Base-by-base conservation (phyloP, 148 eudicot species). In the Fagopyrum tataricum region DNA sequence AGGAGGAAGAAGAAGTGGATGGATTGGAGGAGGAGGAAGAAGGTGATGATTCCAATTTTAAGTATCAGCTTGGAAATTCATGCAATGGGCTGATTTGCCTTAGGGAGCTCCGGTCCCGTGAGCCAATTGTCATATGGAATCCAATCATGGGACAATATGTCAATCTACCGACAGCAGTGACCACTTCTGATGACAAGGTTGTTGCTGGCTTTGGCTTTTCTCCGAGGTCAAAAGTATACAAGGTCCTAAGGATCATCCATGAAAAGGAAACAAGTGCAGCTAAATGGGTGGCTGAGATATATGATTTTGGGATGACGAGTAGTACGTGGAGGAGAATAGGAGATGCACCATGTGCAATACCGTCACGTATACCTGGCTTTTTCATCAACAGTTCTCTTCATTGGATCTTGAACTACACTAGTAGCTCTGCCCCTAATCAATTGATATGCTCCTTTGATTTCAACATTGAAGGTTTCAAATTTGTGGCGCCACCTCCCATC, bases 41-140 rank as follows among this genome's bases (percentile, higher is more conserved):
- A 31, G 37, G 2, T 31, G 37, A 31, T 31, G 37, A 31, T 44
- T 75, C 56, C 0, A 67, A 66, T 53, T 74, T 77, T 23, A 72
- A 71, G 17, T 82, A 74, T 21, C 80, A 79, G 62, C 68, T 82
- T 1, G 82, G 82, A 5, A 84, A 80, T 67, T 76, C 81, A 3
- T 84, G 87, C 79, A 75, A 84, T 48, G 87, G 87, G 14, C 74
- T 84, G 48, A 66, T 84, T 64, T 82, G 87, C 37, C 12, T 84
- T 0, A 56, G 81, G 43, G 73, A 76, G 5, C 49, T 59, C 13
- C 37, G 51, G 11, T 75, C 79, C 15, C 79, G 76, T 7, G 80
- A 84, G 43, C 85, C 85, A 1, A 41, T 40, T 2, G 42, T 68
- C 48, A 78, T 84, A 5, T 82, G 83, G 79, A 84, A 82, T 20